Percentiles rank a stretch among this genome's conserved stretches.
These are phyloP conservation scores for Alternaria viburni DNA, from an alignment of 2,329 filamentous ascomycete genomes.

Conservation along the genomic window DNA sequence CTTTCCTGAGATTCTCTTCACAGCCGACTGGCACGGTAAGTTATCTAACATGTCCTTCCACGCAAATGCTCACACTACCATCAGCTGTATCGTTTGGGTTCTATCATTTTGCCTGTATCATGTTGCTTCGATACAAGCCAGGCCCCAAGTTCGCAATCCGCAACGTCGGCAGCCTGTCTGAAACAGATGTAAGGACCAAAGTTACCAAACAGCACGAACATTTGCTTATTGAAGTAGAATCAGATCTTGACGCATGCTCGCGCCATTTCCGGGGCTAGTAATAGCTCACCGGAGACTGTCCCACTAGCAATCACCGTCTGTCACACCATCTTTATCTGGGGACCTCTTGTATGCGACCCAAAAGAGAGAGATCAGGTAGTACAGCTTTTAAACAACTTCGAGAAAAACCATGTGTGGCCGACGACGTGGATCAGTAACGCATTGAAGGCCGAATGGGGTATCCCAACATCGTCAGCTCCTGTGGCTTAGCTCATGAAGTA, in stretches of 20 bases:
- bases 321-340: conserved; percentile 39
- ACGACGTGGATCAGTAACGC: conserved; percentile 40
- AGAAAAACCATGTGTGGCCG: conserved; percentile 35
- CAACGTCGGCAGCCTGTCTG: conserved; percentile 23
- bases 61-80: neutral
- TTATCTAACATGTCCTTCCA: neutral
- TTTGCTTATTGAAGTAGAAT: conserved; percentile 15
- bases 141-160: conserved; percentile 36
- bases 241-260: conserved; percentile 34
- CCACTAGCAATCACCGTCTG: conserved; percentile 32
- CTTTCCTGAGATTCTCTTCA: conserved; percentile 38
- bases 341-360: conserved; percentile 25
- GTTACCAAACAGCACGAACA: neutral
- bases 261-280: conserved; percentile 35
- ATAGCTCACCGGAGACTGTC: conserved; percentile 32
- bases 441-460: conserved; percentile 35
- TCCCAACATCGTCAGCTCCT: neutral
- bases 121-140: conserved; percentile 40
- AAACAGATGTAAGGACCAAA: conserved; percentile 25
- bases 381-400: conserved; percentile 29
- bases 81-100: conserved; percentile 34
- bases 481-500: neutral
- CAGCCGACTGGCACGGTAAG: conserved; percentile 43
- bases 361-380: conserved; percentile 31
- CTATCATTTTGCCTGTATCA: conserved; percentile 38